Conservation (phyloP, 768 basidiomycete species). For the Trametes coccinea region DNA sequence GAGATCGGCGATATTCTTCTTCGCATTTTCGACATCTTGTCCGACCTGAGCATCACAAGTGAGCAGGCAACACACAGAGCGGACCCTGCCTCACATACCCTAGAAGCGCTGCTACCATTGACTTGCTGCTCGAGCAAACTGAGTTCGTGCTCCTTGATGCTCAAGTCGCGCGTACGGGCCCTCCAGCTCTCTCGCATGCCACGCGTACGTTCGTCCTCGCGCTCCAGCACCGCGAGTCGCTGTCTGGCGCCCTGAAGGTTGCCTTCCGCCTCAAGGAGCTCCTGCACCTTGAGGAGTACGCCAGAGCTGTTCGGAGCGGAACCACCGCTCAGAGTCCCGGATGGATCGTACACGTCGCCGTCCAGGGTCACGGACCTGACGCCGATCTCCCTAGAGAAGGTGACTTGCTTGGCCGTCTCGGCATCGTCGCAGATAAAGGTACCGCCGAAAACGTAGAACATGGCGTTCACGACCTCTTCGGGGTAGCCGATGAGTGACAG, state of each 20-base stretch:
- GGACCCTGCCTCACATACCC: conserved; percentile 47
- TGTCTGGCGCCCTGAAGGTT: conserved; percentile 51
- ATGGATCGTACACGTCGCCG: conserved; percentile 96
- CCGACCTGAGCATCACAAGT: conserved; percentile 56
- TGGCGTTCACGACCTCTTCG: conserved; percentile 80
- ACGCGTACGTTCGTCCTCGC: conserved; percentile 52
- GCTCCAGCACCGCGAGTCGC: conserved; percentile 52
- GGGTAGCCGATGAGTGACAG: conserved; percentile 87
- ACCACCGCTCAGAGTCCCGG: conserved; percentile 91
- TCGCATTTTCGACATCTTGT: conserved; percentile 73
- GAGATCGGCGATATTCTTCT: conserved; percentile 61
- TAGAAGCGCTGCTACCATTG: conserved; percentile 83
- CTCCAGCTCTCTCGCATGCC: conserved; percentile 64
- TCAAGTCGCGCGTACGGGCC: conserved; percentile 62
- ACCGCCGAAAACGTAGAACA: conserved; percentile 92
- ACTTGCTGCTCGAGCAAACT: conserved; percentile 81
- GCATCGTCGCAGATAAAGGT: conserved; percentile 91
- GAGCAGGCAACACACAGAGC: neutral
- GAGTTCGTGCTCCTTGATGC: conserved; percentile 89
- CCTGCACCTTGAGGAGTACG: conserved; percentile 79
- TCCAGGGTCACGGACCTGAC: conserved; percentile 89
- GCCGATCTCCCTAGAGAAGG: conserved; percentile 68
- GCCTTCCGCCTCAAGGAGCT: conserved; percentile 68
- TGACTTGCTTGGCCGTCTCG: conserved; percentile 82
- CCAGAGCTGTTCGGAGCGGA: conserved; percentile 77